Evolutionary conservation across 2,329 filamentous ascomycete genomes (phyloP).

Genomic region (Xylariales sp.): DNA sequence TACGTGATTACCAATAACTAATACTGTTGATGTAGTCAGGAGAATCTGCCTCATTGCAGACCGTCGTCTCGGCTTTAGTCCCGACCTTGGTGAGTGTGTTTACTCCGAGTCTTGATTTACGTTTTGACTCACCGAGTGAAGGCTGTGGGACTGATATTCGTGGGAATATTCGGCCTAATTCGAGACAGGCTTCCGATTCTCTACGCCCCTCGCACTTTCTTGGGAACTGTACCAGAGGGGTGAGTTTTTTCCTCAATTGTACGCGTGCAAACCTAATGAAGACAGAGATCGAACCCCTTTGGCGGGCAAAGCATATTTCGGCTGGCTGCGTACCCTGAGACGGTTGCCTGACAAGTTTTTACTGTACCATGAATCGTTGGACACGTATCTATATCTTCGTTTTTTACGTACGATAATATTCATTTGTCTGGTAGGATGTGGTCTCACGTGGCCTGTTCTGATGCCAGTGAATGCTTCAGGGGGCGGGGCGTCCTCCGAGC

Average conservation of each 20-base stretch:
- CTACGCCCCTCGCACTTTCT: conserved; percentile 48
- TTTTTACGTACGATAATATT: conserved; percentile 82
- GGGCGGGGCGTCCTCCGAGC: conserved; percentile 70
- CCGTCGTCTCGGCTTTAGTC: conserved; percentile 47
- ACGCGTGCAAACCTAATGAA: conserved; percentile 26
- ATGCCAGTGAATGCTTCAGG: conserved; percentile 88
- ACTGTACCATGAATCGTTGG: conserved; percentile 87
- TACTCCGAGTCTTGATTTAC: background rate
- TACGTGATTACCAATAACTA: background rate
- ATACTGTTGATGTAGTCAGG: conserved; percentile 40
- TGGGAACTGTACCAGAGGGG: conserved; percentile 48
- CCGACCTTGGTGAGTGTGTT: conserved; percentile 46
- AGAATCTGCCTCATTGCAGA: conserved; percentile 47
- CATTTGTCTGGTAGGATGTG: conserved; percentile 82
- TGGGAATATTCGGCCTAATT: conserved; percentile 47
- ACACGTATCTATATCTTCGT: conserved; percentile 88
- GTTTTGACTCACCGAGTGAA: conserved; percentile 37
- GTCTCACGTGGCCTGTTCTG: conserved; percentile 87
- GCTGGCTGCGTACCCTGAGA: conserved; percentile 47
- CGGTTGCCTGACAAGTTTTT: conserved; percentile 79
- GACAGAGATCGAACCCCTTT: conserved; percentile 48
- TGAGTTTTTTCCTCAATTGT: conserved; percentile 26
- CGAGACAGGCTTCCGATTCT: conserved; percentile 45
- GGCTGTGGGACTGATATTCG: conserved; percentile 44
- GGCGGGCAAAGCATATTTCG: conserved; percentile 39